Percentiles rank a stretch among this genome's conserved stretches.
Evolutionary conservation across 495 filamentous ascomycete genomes (phyloP).

Genomic region (Schizothecium vesticola): DNA sequence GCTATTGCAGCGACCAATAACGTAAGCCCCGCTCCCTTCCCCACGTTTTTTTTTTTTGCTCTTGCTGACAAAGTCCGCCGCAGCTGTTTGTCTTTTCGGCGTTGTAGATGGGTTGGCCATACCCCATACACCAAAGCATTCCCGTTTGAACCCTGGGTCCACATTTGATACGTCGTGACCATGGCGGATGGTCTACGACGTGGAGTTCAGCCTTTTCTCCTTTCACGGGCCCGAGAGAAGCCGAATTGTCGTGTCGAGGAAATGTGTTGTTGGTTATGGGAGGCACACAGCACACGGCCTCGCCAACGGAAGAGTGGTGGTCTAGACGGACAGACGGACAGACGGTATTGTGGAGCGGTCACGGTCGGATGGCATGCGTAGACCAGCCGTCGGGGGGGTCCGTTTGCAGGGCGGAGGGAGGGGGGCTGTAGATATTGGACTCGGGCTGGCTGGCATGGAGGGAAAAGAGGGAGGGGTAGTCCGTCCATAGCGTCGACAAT

Average conservation of each 20-base stretch:
- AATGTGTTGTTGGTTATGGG: background rate
- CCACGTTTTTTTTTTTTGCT: background rate
- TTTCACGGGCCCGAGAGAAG: background rate
- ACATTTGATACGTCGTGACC: background rate
- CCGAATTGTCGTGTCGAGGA: background rate
- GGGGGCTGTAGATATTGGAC: background rate
- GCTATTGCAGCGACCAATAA: conserved; percentile 99
- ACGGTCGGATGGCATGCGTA: background rate
- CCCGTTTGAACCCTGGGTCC: background rate
- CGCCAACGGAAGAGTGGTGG: background rate
- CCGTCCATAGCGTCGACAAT: background rate
- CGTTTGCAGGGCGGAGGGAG: background rate
- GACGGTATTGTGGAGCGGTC: background rate
- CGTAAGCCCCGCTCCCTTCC: conserved; percentile 54
- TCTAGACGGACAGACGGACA: background rate
- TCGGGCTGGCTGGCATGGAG: conserved; percentile 1
- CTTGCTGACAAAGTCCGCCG: conserved; percentile 15
- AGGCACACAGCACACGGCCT: background rate
- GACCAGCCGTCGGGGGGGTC: background rate
- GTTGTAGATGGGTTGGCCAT: conserved; percentile 49
- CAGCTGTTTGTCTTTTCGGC: conserved; percentile 99
- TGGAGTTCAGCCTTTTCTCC: background rate
- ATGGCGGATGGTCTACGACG: background rate
- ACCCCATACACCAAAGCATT: conserved; percentile 1
- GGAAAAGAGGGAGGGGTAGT: background rate